Evolutionary conservation across 495 filamentous ascomycete species (phyloP), one percentile per base, ranked within the genome.

Genomic region (Elaphomyces granulatus): DNA sequence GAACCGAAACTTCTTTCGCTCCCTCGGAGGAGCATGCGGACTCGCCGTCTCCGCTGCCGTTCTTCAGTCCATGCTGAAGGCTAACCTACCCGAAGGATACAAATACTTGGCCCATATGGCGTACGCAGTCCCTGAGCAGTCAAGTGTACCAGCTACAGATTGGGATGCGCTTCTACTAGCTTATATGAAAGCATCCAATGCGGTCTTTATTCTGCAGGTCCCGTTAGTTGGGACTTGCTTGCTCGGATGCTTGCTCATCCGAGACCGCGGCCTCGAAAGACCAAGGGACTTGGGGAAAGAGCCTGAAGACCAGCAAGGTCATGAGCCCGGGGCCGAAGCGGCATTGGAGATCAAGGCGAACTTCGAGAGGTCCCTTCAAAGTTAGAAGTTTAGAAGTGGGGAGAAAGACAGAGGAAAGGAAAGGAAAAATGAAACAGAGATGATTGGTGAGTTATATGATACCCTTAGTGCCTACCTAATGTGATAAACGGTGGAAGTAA

Each of bases 1-100:
- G 8, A 64, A 74, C 41, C 68, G 76, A 4, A 81, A 81, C 46
- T 77, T 79, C 52, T 66, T 79, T 47, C 68, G 76, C 15, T 70
- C 68, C 20, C 55, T 76, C 8, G 76, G 76, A 7, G 75, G 74
- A 10, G 63, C 74, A 6, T 64, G 68, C 28, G 76, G 77, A 1
- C 64, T 81, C 2, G 72, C 74, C 0, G 52, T 77, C n/a, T 74
- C 71, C 0, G 71, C 74, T 2, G 71, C 74, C 2, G 50, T 78
- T 1, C 52, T 79, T 21, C 66, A 72, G 30, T 66, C 63, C 17
- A 62, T 63, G 1, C 53, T 80, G 19, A 57, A 59, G 14, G 58
- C 59, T 4, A 54, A 65, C 20, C 54, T 76, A 0, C 69, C 68
- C 0, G 43, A 32, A 2, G 49, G 52, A n/a, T 59, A 68, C 18